These are phyloP conservation scores for Leccinum fuscescens DNA, from an alignment of 1,284 basidiomycete genomes.

Conservation along the genomic window DNA sequence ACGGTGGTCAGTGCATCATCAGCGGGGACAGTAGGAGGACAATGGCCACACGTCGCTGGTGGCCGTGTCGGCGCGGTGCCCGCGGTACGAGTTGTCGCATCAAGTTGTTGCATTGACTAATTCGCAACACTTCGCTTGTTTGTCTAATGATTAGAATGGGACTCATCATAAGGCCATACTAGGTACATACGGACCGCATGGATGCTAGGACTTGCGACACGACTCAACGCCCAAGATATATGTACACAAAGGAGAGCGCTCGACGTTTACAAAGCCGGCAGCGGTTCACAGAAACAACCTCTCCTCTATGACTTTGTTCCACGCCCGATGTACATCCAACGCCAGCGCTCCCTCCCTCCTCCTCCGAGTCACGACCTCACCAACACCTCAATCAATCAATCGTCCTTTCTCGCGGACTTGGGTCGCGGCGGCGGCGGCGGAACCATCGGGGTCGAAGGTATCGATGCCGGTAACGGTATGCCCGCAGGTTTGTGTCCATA, in stretches of 20 bases:
- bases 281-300: neutral
- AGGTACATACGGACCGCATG: neutral
- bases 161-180: too few relatives aligned
- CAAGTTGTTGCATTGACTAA: too few relatives aligned
- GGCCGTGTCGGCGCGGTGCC: too few relatives aligned
- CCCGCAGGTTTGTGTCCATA: constrained; percentile 2
- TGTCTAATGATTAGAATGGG: neutral
- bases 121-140: too few relatives aligned
- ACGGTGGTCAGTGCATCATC: too few relatives aligned
- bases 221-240: neutral
- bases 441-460: constrained; percentile 17
- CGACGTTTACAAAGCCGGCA: neutral
- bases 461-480: constrained; percentile 20
- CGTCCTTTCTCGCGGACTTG: constrained; percentile 42
- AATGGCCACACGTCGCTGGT: too few relatives aligned
- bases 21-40: too few relatives aligned
- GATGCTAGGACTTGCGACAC: neutral
- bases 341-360: neutral
- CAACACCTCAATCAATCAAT: constrained; percentile 26
- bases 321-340: neutral
- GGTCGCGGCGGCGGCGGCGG: constrained; percentile 27
- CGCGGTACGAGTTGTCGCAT: too few relatives aligned
- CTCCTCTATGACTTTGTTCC: neutral
- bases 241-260: neutral
- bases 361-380: neutral